Evolutionary conservation across 306 rosid genomes (phyloP), one percentile per base, ranked within the genome.

Genomic region (Hippophae rhamnoides): DNA sequence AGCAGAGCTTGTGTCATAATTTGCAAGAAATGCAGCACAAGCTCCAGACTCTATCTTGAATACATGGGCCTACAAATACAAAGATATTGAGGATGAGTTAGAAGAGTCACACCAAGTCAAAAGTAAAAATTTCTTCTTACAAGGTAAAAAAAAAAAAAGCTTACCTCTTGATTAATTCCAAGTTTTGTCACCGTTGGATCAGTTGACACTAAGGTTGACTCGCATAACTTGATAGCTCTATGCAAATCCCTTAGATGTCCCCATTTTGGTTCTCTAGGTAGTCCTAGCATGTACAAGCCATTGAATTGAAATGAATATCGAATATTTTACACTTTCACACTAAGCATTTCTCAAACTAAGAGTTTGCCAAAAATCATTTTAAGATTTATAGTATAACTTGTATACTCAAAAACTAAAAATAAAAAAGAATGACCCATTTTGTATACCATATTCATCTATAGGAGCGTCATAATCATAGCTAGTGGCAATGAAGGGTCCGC

Each of bases 381-480:
- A 31, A 31, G 38, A 2, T 31, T 2, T 2, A 31, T 31, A 31
- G 38, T 31, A 4, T 31, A 31, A 31, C 38, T 31, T 31, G 0
- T 31, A 31, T 2, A 31, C 5, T 31, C 38, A 31, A 31, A 31
- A 31, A 18, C 23, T 18, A 18, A 18, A 18, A 18, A 18, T 18
- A 18, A 18, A 18, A 18, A 18, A 18, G 18, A 18, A 4, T 31
- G 38, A 31, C 38, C 38, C 48, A 2, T 3, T 62, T 50, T 47
- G 64, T 78, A 62, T 85, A 85, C 96, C 94, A 45, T 54, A 89
- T 77, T 89, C 96, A 57, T 89, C 94, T 13, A 89, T 43, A 12
- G 94, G 94, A 52, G 90, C 96, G 72, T 89, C 90, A 53, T 79
- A 89, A 66, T 89, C 94, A 44, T 89, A 89, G 74, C 96, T 89